phyloP scores from a whole-genome alignment of 73 alveolate species.

The Paramecium caudatum region DNA sequence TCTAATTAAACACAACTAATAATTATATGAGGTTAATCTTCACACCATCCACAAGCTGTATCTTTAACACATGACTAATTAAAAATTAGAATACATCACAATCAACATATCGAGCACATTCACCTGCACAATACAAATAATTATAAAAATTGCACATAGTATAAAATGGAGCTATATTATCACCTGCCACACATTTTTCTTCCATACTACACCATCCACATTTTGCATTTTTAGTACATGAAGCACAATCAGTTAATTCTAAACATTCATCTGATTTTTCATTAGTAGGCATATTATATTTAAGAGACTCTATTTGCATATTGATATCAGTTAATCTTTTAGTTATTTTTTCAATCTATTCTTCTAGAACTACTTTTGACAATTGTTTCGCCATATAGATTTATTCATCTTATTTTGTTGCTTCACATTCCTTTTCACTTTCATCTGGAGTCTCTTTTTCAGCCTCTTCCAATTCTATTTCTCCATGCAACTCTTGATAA shows the following conservation, averaged over 20 bases:
- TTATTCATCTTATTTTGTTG: constrained; percentile 68
- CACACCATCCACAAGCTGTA: constrained; percentile 72
- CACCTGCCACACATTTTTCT: constrained; percentile 76
- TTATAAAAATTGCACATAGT: constrained; percentile 75
- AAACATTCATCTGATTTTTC: constrained; percentile 58
- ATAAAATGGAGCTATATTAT: constrained; percentile 75
- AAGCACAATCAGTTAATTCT: constrained; percentile 61
- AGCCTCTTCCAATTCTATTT: background rate
- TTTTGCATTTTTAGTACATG: constrained; percentile 73
- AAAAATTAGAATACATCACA: constrained; percentile 65
- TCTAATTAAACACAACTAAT: constrained; percentile 51
- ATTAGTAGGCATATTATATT: constrained; percentile 67
- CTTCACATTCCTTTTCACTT: background rate
- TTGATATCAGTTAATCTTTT: constrained; percentile 32
- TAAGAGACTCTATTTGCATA: constrained; percentile 16
- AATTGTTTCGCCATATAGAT: constrained; percentile 56
- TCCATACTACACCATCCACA: constrained; percentile 78
- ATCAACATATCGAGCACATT: constrained; percentile 75
- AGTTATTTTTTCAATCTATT: constrained; percentile 60
- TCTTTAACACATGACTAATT: constrained; percentile 53
- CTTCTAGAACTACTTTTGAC: constrained; percentile 65
- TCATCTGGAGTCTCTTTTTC: background rate
- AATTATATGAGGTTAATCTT: constrained; percentile 53
- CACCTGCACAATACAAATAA: constrained; percentile 76
- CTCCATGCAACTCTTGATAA: constrained; percentile 44